Evolutionary conservation across 768 basidiomycete genomes (phyloP).

Genomic region (Hypsizygus marmoreus): DNA sequence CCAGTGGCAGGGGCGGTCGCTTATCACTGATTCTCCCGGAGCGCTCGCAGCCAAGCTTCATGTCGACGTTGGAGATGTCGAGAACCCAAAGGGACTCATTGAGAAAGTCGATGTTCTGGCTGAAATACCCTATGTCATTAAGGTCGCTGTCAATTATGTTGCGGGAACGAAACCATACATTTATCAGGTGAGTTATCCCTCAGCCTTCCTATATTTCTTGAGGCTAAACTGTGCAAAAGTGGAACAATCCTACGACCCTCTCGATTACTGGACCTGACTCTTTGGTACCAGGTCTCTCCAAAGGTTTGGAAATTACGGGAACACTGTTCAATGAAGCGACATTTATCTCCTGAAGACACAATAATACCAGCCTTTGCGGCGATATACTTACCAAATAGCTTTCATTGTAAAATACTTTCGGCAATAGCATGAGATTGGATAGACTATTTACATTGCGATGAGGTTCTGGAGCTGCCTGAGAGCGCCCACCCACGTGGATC

Average conservation of each 20-base stretch:
- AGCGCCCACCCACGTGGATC: neutral
- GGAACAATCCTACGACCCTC: slow-evolving; percentile 48
- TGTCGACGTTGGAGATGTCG: slow-evolving; percentile 58
- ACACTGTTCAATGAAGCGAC: slow-evolving; percentile 86
- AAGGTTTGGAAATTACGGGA: slow-evolving; percentile 60
- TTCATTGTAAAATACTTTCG: neutral
- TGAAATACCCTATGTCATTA: slow-evolving; percentile 84
- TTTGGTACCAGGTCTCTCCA: slow-evolving; percentile 38
- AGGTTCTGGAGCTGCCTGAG: neutral
- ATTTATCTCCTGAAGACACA: slow-evolving; percentile 82
- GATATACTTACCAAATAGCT: too few relatives aligned
- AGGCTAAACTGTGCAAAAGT: slow-evolving; percentile 32
- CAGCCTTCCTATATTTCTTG: slow-evolving; percentile 18
- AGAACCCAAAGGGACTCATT: slow-evolving; percentile 71
- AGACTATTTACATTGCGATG: neutral
- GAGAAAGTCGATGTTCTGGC: slow-evolving; percentile 95
- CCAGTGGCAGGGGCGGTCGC: slow-evolving; percentile 76
- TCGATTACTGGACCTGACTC: slow-evolving; percentile 44
- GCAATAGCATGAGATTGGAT: too few relatives aligned
- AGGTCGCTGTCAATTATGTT: slow-evolving; percentile 91
- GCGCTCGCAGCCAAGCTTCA: slow-evolving; percentile 56
- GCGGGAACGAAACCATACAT: slow-evolving; percentile 93
- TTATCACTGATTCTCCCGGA: slow-evolving; percentile 54
- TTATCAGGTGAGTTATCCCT: slow-evolving; percentile 71
- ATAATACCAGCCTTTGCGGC: too few relatives aligned